Base-by-base conservation (phyloP, 2,329 filamentous ascomycete genomes). In the Botrytis elliptica region DNA sequence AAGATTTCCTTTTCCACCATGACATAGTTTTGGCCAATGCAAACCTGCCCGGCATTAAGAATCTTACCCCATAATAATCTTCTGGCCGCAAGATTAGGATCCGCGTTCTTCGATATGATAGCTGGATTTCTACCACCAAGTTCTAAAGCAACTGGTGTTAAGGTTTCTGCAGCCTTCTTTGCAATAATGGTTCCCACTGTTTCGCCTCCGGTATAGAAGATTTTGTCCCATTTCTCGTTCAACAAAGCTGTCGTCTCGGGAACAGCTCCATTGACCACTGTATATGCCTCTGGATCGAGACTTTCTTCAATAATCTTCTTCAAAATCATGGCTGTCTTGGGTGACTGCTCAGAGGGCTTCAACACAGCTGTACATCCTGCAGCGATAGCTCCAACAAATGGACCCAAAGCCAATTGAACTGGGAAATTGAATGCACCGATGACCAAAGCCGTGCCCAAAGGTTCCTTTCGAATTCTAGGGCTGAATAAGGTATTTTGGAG, bases 401-500 rank as follows among this genome's bases (percentile, higher is more conserved):
- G 94, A 1, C 89, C 88, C 59, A 98, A 82, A 55, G 90, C 90
- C 62, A 98, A 87, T 83, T 95, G 91, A 82, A 97, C 85, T 70
- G 96, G 96, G 82, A 95, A 97, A 86, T 99, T 99, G 88, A 93
- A 98, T 62, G 96, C 90, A 73, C 94, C 94, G 80, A 98, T 97
- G 79, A 98, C 89, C 78, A 98, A 86, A 18, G 93, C 90, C 59
- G 90, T 86, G 52, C 96, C 96, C 73, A 98, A 83, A 1, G 96
- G 96, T 80, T 98, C 95, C 84, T 97, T 97, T 77, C 91, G 87
- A 81, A 97, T 91, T 80, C 88, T 91, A 55, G 94, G 92, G 73
- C 86, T 90, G 84, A 97, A 87, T 60, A 92, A 81, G 77, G 87
- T 87, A 83, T 91, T 93, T 60, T 87, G 86, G 64, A 94, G 81